phyloP scores from a whole-genome alignment of 1,139 yeast species.

The Blastobotrys indianensis region DNA sequence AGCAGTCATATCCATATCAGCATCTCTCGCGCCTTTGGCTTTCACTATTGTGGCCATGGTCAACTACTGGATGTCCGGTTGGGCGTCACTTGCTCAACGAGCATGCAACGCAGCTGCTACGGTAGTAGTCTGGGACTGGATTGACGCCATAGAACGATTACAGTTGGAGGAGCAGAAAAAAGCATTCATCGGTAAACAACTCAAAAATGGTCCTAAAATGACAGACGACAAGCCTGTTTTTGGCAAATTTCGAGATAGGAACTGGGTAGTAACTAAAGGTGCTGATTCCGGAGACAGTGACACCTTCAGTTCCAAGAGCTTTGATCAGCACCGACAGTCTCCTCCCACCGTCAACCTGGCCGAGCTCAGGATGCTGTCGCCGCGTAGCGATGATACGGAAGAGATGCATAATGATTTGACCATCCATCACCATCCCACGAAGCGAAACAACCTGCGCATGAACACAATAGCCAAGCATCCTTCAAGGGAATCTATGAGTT shows the following conservation, averaged over 20 bases:
- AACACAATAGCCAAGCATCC: constrained; percentile 2
- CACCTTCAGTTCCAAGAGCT: too few relatives aligned
- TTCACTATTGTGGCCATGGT: constrained; percentile 75
- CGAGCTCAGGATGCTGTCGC: background rate
- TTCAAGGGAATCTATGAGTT: background rate
- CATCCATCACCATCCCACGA: constrained; percentile 9
- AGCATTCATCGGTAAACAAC: constrained; percentile 75
- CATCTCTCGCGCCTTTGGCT: constrained; percentile 63
- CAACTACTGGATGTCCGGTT: constrained; percentile 63
- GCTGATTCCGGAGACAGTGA: too few relatives aligned
- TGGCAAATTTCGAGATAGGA: too few relatives aligned
- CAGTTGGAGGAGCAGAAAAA: constrained; percentile 65
- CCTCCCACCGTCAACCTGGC: too few relatives aligned
- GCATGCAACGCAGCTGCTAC: constrained; percentile 40
- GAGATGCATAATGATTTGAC: background rate
- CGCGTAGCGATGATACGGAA: background rate
- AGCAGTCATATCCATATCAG: constrained; percentile 51
- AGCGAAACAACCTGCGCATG: constrained; percentile 1
- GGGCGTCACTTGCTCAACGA: constrained; percentile 69
- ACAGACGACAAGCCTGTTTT: background rate
- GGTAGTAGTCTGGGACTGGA: constrained; percentile 93
- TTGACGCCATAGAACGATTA: constrained; percentile 58
- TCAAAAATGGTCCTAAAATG: constrained; percentile 23
- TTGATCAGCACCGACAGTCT: too few relatives aligned
- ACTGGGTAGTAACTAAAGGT: too few relatives aligned